Conservation (phyloP, 2,329 filamentous ascomycete genomes). For the Tolypocladium nubicola region DNA sequence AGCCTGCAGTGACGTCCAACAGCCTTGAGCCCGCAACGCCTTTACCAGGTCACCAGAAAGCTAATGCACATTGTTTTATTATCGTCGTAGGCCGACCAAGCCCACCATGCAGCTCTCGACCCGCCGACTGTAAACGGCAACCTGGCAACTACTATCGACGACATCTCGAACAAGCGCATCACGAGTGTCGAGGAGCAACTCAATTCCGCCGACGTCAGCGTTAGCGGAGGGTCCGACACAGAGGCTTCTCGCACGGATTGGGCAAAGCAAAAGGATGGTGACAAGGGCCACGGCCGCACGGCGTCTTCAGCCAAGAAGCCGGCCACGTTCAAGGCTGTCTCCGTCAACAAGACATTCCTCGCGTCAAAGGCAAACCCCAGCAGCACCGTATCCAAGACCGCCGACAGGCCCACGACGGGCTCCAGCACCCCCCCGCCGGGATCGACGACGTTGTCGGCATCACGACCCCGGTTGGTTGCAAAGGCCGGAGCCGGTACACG, state of each 20-base stretch:
- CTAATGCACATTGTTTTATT: constrained; percentile 12
- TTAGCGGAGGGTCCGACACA: constrained; percentile 67
- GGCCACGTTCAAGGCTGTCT: constrained; percentile 72
- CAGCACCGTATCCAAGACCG: constrained; percentile 34
- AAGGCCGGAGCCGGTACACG: constrained; percentile 56
- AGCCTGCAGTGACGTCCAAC: background rate
- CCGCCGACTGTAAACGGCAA: constrained; percentile 38
- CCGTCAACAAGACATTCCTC: constrained; percentile 75
- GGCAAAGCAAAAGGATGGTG: constrained; percentile 43
- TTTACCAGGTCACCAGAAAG: constrained; percentile 1
- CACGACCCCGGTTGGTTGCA: constrained; percentile 63
- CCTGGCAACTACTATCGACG: constrained; percentile 29
- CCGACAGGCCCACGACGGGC: constrained; percentile 37
- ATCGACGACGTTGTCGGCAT: constrained; percentile 36
- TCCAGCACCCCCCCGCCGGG: constrained; percentile 35
- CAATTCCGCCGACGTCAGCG: constrained; percentile 55
- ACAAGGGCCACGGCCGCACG: constrained; percentile 47
- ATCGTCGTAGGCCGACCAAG: constrained; percentile 19
- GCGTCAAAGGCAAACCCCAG: constrained; percentile 52
- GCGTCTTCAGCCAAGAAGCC: constrained; percentile 60
- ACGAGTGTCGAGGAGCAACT: constrained; percentile 46
- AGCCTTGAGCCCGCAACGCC: too few relatives aligned
- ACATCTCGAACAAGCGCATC: constrained; percentile 47
- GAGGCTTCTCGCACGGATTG: constrained; percentile 54
- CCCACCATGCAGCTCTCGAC: constrained; percentile 36